Evolutionary conservation across 2,329 filamentous ascomycete genomes (phyloP), one percentile per base, ranked within the genome.

Genomic region (Penicillium decumbens): DNA sequence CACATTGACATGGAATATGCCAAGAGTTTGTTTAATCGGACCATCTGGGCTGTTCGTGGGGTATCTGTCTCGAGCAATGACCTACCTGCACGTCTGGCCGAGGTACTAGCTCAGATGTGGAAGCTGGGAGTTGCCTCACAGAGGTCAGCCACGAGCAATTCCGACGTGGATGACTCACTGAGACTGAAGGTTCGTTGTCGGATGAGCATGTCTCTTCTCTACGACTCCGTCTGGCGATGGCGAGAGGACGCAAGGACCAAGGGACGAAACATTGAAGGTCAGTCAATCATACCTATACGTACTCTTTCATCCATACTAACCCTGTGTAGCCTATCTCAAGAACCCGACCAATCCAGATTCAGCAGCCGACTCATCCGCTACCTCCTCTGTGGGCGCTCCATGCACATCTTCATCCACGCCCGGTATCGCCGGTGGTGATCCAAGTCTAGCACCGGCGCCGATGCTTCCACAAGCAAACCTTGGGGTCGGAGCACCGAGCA

Each of bases 261-360:
- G 66, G 87, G 84, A 42, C 80, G 84, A 63, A 85, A 84, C 54
- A 77, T 89, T 47, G 86, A 89, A 73, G 79, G 86, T 89, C 15
- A 45, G 47, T 50, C 27, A 29, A 15, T 24, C 7, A 3, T 15
- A 13, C 30, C n/a, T 43, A 43, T 30, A 20, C 42, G 44, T 23
- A 49, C 47, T 52, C 46, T 56, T 50, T 60, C 63, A 50, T 20
- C 23, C 5, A 44, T 30, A 41, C 43, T 51, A 12, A 47, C 24
- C 29, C 25, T 15, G n/a, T 29, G 2, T 33, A 75, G 75, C 76
- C 72, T 89, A 88, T 58, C 81, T 90, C 53, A 90, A 92, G 66
- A 89, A 93, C 64, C 88, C 89, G 38, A 95, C 90, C 49, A 87
- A 92, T 65, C 87, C 88, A 38, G 88, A 93, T 68, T 89, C 86